Evolutionary conservation across 1,284 basidiomycete genomes (phyloP).

Genomic region (Erythrobasidium hasegawianum): DNA sequence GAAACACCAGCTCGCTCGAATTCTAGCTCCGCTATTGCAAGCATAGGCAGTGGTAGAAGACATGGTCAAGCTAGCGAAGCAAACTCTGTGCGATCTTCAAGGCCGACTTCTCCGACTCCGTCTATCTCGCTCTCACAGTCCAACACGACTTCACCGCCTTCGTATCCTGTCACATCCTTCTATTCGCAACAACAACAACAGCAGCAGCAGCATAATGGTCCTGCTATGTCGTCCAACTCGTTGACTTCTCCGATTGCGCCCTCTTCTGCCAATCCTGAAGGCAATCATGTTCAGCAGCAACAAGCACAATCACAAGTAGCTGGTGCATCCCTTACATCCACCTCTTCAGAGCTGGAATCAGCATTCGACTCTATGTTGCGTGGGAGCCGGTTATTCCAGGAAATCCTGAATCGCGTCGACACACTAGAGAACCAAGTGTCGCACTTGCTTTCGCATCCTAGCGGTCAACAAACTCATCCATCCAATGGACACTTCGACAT

Average conservation of each 20-base stretch:
- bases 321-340: constrained; percentile 2
- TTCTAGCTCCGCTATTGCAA: constrained; percentile 23
- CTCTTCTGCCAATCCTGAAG: background rate
- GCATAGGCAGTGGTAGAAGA: constrained; percentile 8
- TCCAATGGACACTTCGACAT: constrained; percentile 28
- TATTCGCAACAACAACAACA: background rate
- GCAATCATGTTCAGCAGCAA: constrained; percentile 13
- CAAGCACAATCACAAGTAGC: background rate
- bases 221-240: background rate
- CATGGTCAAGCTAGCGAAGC: constrained; percentile 26
- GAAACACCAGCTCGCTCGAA: constrained; percentile 25
- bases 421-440: constrained; percentile 17
- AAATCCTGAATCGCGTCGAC: constrained; percentile 17
- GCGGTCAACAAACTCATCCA: background rate
- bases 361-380: constrained; percentile 31
- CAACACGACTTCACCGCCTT: background rate
- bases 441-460: constrained; percentile 1
- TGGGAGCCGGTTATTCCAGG: constrained; percentile 22
- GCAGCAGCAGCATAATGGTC: constrained; percentile 1
- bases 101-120: constrained; percentile 25
- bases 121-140: constrained; percentile 9
- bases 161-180: too few relatives aligned
- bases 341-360: constrained; percentile 30
- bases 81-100: constrained; percentile 30
- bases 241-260: too few relatives aligned